Conservation (phyloP, 352 stramenopile species). For the Salisapilia sapeloensis region DNA sequence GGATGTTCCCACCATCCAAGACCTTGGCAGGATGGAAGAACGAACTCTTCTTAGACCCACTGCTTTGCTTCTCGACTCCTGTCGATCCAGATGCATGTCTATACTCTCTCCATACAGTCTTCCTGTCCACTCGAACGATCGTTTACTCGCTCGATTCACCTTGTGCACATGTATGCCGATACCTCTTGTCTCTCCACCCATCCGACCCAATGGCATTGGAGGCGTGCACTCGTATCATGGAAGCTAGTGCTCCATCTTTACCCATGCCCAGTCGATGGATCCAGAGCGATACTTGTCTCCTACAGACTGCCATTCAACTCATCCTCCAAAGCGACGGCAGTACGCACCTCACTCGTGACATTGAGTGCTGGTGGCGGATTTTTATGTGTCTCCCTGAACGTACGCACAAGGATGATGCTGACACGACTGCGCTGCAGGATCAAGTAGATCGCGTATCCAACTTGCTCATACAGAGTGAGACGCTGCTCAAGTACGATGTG, state of each 20-base stretch:
- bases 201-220: conserved; percentile 6
- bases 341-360: conserved; percentile 1
- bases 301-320: conserved; percentile 41
- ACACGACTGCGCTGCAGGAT: no score
- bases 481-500: no score
- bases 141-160: neutral
- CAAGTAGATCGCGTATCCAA: no score
- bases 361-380: no score
- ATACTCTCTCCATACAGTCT: neutral
- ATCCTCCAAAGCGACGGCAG: conserved; percentile 24
- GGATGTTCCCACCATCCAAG: conserved; percentile 26
- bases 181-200: no score
- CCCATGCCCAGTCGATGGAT: conserved; percentile 24
- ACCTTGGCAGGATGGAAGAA: conserved; percentile 29
- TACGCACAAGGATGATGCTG: no score
- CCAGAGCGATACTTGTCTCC: conserved; percentile 25
- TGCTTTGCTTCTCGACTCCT: conserved; percentile 4
- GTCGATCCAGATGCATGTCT: no score
- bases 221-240: conserved; percentile 34
- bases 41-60: conserved; percentile 10
- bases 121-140: neutral
- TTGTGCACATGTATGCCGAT: neutral
- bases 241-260: conserved; percentile 44
- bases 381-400: no score
- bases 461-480: no score